Conservation (phyloP, 2,329 filamentous ascomycete species). For the Colletotrichum lentis region DNA sequence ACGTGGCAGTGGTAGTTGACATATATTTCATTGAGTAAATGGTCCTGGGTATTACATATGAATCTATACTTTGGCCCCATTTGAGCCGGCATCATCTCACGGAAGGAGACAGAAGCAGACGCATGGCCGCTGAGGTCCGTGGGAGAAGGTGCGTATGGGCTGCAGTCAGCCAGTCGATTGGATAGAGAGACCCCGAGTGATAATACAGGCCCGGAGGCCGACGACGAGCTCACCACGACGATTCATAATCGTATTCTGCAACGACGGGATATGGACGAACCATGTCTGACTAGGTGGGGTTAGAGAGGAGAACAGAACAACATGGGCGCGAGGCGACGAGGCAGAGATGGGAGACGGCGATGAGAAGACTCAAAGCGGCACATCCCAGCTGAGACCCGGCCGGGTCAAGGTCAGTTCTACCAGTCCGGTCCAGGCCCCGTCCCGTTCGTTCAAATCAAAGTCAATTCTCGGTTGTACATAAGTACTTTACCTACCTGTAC, state of each 20-base stretch:
- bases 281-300: neutral
- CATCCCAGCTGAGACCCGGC: constrained; percentile 10
- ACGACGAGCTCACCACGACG: neutral
- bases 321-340: constrained; percentile 1
- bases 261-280: neutral
- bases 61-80: constrained; percentile 3
- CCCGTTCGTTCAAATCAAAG: neutral
- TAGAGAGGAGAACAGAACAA: neutral
- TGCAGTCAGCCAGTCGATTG: constrained; percentile 3
- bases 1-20: neutral
- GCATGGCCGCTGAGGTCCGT: constrained; percentile 22
- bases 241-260: neutral
- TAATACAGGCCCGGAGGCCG: neutral
- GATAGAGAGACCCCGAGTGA: neutral
- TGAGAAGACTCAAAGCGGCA: constrained; percentile 10
- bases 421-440: neutral
- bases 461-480: too few relatives aligned
- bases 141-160: constrained; percentile 21
- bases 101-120: neutral
- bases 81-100: constrained; percentile 10
- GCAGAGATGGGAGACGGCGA: neutral
- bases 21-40: neutral
- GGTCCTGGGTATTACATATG: neutral
- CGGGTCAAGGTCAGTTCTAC: constrained; percentile 17
- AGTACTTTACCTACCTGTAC: neutral